Base-by-base conservation (phyloP, 108 stramenopile genomes). In the Cyclotella baltica region DNA sequence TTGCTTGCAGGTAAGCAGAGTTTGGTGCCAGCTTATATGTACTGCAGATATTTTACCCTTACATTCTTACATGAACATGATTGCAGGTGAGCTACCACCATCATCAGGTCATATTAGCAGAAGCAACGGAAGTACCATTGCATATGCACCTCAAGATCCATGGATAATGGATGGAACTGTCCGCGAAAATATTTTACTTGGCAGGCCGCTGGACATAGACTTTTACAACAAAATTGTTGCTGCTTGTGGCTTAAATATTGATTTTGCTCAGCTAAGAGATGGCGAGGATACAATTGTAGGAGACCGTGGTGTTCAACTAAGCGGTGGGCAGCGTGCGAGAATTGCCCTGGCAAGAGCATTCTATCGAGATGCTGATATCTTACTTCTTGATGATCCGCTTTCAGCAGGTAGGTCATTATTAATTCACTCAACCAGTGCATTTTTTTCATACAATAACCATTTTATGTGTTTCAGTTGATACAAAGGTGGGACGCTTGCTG, bases 131-230 rank as follows among this genome's bases (percentile, higher is more conserved):
- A 68, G 73, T 29, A 80, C 85, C 28, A 33, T 96, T 29, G 85
- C 92, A 4, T 98, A 97, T 69, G 94, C 94, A 16, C 78, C 93
- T 3, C 97, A 98, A 83, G 93, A 96, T 78, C 88, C 96, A 8
- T 98, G 92, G 92, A 96, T 98, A 23, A 93, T 96, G 87, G 86
- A 92, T 63, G 96, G 93, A 28, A 96, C 94, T 15, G 83, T 98
- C 0, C 73, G 81, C 36, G 96, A 96, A 25, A 98, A 98, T 73
- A 90, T 98, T 43, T 61, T 91, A 23, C 88, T 98, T 71, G 96
- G 96, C 6, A 59, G 50, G 23, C 27, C 53, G 10, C 89, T 71
- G 19, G 76, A 87, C 30, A 33, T 46, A n/a, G 83, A 90, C 30
- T 87, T 80, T 61, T 94, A 96, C 80, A 19, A 83, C 1, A 34